Percentiles rank a stretch among this genome's conserved stretches.
Conservation (phyloP, 345 rosid genomes). For the Adansonia digitata region DNA sequence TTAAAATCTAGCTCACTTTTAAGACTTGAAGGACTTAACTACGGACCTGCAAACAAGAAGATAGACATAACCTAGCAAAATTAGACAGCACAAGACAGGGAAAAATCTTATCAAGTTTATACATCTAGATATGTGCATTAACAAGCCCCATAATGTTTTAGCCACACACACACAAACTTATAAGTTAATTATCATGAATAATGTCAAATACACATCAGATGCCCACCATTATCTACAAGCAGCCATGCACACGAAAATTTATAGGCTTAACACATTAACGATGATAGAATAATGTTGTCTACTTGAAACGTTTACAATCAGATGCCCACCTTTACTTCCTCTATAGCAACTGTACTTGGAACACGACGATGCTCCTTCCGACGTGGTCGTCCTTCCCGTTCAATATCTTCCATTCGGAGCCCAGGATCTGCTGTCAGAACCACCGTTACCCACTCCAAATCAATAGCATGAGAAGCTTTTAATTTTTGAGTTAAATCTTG, state of each 20-base stretch:
- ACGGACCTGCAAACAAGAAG: neutral
- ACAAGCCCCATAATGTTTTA: neutral
- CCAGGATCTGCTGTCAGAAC: constrained; percentile 83
- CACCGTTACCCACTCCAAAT: constrained; percentile 92
- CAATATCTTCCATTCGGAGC: constrained; percentile 64
- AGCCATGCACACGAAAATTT: neutral
- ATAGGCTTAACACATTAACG: neutral
- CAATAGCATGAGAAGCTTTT: constrained; percentile 29
- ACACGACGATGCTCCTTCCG: constrained; percentile 98
- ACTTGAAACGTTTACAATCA: constrained; percentile 2
- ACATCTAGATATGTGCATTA: neutral
- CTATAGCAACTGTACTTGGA: constrained; percentile 97
- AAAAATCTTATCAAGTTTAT: neutral
- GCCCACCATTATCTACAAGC: neutral
- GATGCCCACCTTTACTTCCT: constrained; percentile 86
- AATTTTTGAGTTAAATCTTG: constrained; percentile 24
- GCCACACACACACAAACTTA: neutral
- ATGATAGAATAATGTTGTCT: neutral
- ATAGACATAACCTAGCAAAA: neutral
- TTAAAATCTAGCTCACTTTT: constrained; percentile 1
- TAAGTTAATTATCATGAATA: neutral
- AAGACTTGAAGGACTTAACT: neutral
- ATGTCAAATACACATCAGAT: neutral
- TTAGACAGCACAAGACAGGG: neutral
- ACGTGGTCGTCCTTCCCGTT: constrained; percentile 53